Conservation (phyloP, 495 filamentous ascomycete species). For the Talaromyces borbonicus region DNA sequence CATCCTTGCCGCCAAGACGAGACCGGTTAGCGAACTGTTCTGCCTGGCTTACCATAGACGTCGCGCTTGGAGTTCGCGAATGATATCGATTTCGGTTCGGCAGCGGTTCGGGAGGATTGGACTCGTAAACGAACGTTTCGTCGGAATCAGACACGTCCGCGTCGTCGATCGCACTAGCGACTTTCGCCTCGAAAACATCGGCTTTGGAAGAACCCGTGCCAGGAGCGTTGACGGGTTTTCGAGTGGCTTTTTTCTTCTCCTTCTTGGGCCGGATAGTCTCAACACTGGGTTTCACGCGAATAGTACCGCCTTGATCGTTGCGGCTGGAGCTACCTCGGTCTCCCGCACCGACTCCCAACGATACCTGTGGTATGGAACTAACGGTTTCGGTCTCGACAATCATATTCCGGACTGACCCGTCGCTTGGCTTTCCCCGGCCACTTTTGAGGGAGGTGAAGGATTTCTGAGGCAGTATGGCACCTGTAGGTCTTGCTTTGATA, state of each 20-base stretch:
- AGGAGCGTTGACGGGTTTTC: constrained; percentile 52
- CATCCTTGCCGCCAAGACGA: constrained; percentile 51
- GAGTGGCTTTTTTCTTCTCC: constrained; percentile 68
- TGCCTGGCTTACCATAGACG: constrained; percentile 75
- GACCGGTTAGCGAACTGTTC: constrained; percentile 58
- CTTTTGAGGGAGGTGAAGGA: constrained; percentile 40
- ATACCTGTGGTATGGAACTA: constrained; percentile 81
- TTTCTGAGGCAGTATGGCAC: constrained; percentile 34
- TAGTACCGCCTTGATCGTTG: constrained; percentile 53
- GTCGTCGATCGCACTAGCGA: constrained; percentile 87
- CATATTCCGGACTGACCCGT: constrained; percentile 82
- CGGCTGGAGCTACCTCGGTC: constrained; percentile 46
- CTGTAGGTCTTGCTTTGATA: constrained; percentile 14
- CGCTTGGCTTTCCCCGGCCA: constrained; percentile 49
- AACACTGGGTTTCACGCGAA: constrained; percentile 77
- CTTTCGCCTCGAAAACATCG: constrained; percentile 94
- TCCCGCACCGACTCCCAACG: constrained; percentile 56
- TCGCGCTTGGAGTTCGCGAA: constrained; percentile 89
- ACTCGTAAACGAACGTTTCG: constrained; percentile 98
- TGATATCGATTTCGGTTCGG: constrained; percentile 76
- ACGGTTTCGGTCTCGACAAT: constrained; percentile 97
- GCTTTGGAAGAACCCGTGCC: constrained; percentile 80
- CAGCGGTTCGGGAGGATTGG: constrained; percentile 79
- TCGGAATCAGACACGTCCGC: constrained; percentile 94
- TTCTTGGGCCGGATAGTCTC: constrained; percentile 92